Base-by-base conservation (phyloP, 768 basidiomycete genomes). In the Lyophyllum atratum region DNA sequence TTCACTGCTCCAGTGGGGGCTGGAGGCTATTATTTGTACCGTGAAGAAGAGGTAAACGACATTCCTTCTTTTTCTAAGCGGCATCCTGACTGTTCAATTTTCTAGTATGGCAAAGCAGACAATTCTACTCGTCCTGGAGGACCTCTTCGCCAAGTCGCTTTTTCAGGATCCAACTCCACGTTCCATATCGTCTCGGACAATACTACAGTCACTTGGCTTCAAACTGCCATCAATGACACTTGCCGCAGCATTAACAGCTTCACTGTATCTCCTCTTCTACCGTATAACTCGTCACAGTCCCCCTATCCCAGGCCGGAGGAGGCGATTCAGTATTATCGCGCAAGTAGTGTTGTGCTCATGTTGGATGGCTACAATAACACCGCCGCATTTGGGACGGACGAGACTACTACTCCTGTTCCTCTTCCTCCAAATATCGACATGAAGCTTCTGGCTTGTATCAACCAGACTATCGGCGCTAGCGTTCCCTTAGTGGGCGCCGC, bases 351-450 rank as follows among this genome's bases (percentile, higher is more conserved):
- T 26, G 80, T 76, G 4, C 76, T 87, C 7, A 78, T 80, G 0
- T 72, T 86, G 7, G 80, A 86, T 47, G 82, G 80, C 1, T 87
- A 86, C 67, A 85, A 86, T 61, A 79, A 86, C 63, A 79, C 81
- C 0, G 80, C 78, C 3, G 80, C 77, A 2, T 69, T 82, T 34
- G 65, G 65, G 21, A 42, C 64, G 1, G 63, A 76, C 49, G 59
- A 66, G 56, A 75, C 0, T 70, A 75, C 46, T 65, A 76, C 26
- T 6, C 12, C n/a, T 34, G 40, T 22, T 12, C 0, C 70, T 76
- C 11, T 69, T 85, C 9, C 85, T 79, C 1, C 59, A 0, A 70
- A 68, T 33, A 68, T 81, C 21, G 78, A 85, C 59, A 63, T 26
- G 21, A 68, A 66, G 0, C 66, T 84, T 12, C 60, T 85, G 14